A percentile compares a stretch with the other conserved stretches of the same genome.
These are phyloP conservation scores for Plasmodium gaboni DNA, from an alignment of 169 alveolate genomes.

Conservation along the genomic window DNA sequence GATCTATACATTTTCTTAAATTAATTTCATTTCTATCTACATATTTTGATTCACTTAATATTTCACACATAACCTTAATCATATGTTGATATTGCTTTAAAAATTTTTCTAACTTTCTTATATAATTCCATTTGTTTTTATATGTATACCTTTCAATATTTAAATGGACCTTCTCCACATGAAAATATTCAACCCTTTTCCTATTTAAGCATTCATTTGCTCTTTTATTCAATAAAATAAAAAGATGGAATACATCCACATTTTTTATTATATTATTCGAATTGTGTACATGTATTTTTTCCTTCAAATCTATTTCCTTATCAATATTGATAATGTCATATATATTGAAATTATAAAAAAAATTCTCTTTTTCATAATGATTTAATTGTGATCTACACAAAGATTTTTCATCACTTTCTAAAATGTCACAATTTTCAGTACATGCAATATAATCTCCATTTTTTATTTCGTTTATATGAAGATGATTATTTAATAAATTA, in stretches of 20 bases:
- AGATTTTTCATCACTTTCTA: not conserved
- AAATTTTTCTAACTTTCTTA: conserved; percentile 60
- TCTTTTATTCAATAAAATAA: conserved; percentile 1
- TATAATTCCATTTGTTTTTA: conserved; percentile 73
- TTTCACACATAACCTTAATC: conserved; percentile 75
- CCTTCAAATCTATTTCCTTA: not conserved
- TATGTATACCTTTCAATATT: conserved; percentile 58
- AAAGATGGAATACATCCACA: not conserved
- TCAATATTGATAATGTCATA: not conserved
- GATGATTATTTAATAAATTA: not conserved
- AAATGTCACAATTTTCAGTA: not conserved
- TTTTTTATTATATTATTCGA: not conserved
- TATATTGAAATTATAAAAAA: not conserved
- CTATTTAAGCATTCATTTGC: conserved; percentile 29
- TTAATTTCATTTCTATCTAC: conserved; percentile 36
- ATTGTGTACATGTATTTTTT: not conserved
- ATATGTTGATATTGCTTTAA: conserved; percentile 75
- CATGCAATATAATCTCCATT: not conserved
- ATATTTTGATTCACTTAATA: conserved; percentile 56
- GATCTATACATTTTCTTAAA: conserved; percentile 56
- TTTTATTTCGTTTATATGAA: not conserved
- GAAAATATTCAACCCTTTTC: conserved; percentile 61
- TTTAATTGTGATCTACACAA: not conserved
- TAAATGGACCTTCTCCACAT: conserved; percentile 68
- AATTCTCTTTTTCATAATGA: not conserved